Conservation (phyloP, 306 rosid species). For the Rosa chinensis region DNA sequence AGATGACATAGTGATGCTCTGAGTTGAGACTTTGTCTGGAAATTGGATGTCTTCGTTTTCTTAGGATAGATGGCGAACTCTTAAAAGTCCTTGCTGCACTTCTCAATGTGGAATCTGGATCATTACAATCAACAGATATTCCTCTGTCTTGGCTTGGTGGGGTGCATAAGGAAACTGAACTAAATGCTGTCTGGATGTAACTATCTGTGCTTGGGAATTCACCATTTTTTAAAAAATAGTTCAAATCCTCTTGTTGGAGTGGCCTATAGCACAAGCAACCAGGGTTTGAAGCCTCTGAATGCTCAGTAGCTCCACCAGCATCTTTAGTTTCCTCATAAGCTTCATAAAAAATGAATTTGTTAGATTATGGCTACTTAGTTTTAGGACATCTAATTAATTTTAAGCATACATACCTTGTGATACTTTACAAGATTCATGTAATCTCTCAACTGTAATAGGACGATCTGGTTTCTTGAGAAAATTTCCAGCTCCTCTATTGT, state of each 20-base stretch:
- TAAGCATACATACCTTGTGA: not conserved
- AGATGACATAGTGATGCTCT: not conserved
- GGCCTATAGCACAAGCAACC: slow-evolving; percentile 24
- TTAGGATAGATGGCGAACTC: slow-evolving; percentile 38
- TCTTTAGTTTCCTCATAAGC: not conserved
- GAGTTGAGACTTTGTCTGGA: not conserved
- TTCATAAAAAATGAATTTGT: not conserved
- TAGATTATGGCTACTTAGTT: slow-evolving; percentile 4
- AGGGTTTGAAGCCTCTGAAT: not conserved
- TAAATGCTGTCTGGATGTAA: not conserved
- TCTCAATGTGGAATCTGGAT: slow-evolving; percentile 22
- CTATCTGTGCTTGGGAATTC: slow-evolving; percentile 18
- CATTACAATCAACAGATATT: not conserved
- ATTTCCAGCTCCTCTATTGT: not conserved
- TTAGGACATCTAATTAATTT: not conserved
- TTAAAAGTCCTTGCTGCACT: slow-evolving; percentile 24
- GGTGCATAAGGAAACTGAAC: not conserved
- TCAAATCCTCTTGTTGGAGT: slow-evolving; percentile 9
- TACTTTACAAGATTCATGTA: not conserved
- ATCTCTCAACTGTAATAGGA: not conserved
- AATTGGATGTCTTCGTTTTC: slow-evolving; percentile 18
- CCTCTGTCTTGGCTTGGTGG: slow-evolving; percentile 14
- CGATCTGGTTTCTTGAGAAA: not conserved
- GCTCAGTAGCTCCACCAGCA: not conserved
- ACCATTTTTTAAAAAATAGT: slow-evolving; percentile 5